A percentile compares a stretch with the other conserved stretches of the same genome.
These are phyloP conservation scores for Canavalia ensiformis DNA, from an alignment of 306 rosid species.

Conservation along the genomic window DNA sequence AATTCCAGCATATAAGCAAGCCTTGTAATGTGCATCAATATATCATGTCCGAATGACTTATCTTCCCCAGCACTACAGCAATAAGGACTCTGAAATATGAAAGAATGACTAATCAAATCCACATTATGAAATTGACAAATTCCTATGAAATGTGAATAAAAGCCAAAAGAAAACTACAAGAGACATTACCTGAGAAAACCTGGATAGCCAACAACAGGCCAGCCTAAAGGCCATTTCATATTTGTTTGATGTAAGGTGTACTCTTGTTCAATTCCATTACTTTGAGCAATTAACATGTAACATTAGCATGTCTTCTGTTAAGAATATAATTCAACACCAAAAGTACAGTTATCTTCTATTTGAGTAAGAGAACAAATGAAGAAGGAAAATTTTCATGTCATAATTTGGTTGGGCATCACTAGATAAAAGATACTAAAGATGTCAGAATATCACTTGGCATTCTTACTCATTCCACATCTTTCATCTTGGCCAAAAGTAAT, in stretches of 20 bases:
- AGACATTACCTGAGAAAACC: conserved; percentile 88
- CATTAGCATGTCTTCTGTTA: conserved; percentile 45
- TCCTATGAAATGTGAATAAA: conserved; percentile 39
- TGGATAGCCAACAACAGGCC: conserved; percentile 98
- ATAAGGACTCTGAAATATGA: conserved; percentile 82
- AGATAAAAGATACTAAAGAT: conserved; percentile 8
- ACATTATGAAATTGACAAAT: conserved; percentile 9
- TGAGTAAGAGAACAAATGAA: not conserved
- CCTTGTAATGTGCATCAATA: conserved; percentile 99
- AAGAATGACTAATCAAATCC: conserved; percentile 10
- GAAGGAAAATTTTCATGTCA: conserved; percentile 16
- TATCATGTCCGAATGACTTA: conserved; percentile 98
- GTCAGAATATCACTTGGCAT: conserved; percentile 23
- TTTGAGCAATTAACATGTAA: conserved; percentile 56
- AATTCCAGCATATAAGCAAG: conserved; percentile 96
- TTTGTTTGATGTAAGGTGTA: conserved; percentile 91
- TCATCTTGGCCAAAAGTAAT: not conserved
- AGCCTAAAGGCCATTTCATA: conserved; percentile 98
- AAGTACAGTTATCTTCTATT: conserved; percentile 41
- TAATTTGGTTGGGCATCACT: conserved; percentile 13
- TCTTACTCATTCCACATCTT: conserved; percentile 6
- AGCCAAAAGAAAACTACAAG: conserved; percentile 10
- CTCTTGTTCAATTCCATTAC: conserved; percentile 99
- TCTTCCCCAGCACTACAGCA: conserved; percentile 96
- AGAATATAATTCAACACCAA: conserved; percentile 42